A percentile compares a stretch with the other conserved stretches of the same genome.
These are phyloP conservation scores for Dacryopinax primogenitus DNA, from an alignment of 768 basidiomycete genomes.

Conservation along the genomic window DNA sequence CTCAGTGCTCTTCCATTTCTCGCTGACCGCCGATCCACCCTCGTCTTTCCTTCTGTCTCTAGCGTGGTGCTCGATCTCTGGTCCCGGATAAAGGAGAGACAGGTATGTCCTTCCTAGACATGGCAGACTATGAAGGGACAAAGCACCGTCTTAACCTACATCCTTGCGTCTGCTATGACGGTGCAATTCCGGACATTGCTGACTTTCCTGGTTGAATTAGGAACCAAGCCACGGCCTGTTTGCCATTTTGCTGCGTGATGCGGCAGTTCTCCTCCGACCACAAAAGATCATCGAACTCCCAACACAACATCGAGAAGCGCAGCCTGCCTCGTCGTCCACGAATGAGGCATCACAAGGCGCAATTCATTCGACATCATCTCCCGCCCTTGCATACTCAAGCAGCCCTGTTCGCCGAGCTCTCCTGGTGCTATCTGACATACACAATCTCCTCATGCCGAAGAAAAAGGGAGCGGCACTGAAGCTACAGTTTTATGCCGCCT, in stretches of 20 bases:
- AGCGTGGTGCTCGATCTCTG: conserved; percentile 49
- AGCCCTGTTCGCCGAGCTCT: too few species aligned
- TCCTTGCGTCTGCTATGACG: not conserved
- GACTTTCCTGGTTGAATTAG: not conserved
- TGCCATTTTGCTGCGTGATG: conserved; percentile 44
- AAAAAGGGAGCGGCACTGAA: conserved; percentile 42
- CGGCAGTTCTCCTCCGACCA: conserved; percentile 42
- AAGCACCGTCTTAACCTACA: not conserved
- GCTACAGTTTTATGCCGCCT: conserved; percentile 58
- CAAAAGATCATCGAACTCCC: conserved; percentile 25
- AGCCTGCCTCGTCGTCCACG: not conserved
- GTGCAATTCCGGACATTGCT: not conserved
- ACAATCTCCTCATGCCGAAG: conserved; percentile 30
- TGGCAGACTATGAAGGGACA: not conserved
- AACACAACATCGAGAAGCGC: conserved; percentile 9
- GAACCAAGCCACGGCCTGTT: conserved; percentile 23
- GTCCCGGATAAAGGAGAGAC: conserved; percentile 48
- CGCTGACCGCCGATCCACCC: conserved; percentile 43
- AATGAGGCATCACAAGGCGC: not conserved
- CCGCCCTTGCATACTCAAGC: conserved; percentile 32
- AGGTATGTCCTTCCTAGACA: conserved; percentile 30
- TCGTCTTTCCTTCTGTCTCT: conserved; percentile 39
- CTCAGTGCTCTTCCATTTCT: conserved; percentile 52
- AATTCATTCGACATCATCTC: not conserved
- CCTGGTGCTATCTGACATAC: conserved; percentile 45